Base-by-base conservation (phyloP, 352 stramenopile species). In the Globisporangium echinulatum region DNA sequence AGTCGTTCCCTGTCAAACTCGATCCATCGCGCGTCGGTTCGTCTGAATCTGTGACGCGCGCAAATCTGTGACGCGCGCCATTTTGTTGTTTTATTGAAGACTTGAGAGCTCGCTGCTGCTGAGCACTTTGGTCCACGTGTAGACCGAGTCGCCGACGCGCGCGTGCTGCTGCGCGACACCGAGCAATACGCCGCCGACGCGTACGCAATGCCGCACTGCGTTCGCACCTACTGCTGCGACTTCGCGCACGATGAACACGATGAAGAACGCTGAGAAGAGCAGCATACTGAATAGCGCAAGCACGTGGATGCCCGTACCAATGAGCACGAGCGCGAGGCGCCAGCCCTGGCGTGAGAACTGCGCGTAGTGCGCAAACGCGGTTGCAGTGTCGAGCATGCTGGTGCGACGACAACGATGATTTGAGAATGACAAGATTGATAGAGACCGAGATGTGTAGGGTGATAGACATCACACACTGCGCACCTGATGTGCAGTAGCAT, bases 71-170 rank as follows among this genome's bases (percentile, higher is more conserved):
- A 19, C 17, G 17, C 17, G 17, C 17, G 17, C 17, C 11, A 5
- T 43, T 17, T 7, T 17, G 8, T 44, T 57, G 38, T 38, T 6
- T 58, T 37, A 61, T 19, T 40, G 47, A 47, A 61, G 42, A 19
- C 48, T 55, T 19, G 56, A 61, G 47, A 61, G 56, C 56, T 61
- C 48, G 48, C 47, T 38, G 38, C 48, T 61, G 48, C 56, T 61
- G 37, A 63, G 58, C n/a, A 58, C 51, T 33, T 57, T 56, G 0
- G 58, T 55, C 15, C 56, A 52, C 42, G 37, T 42, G 58, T 44
- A 56, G 4, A 63, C 58, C 25, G 42, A 52, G 13, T 49, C 48
- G 33, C 40, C 49, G 8, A 52, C 58, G 33, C 48, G 49, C 33
- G 58, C 56, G 49, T 19, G 17, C 17, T 57, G 58, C 17, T 17